These are phyloP conservation scores for Xylaria sp. DNA, from an alignment of 2,329 filamentous ascomycete species.

Conservation along the genomic window DNA sequence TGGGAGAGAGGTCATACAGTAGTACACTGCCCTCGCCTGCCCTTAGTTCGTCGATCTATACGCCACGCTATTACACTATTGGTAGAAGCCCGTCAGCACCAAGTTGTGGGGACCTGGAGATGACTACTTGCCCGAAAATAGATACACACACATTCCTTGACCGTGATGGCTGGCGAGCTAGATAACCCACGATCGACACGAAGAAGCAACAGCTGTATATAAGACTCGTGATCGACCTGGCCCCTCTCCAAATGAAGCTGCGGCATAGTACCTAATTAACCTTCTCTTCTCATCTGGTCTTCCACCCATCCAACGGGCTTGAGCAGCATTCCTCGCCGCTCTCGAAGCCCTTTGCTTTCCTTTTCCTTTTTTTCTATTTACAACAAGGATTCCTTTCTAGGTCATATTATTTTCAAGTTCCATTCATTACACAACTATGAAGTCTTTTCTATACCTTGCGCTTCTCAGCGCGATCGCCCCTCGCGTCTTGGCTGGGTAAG, in stretches of 20 bases:
- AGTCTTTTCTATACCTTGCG: slow-evolving; percentile 40
- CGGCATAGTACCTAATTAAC: slow-evolving; percentile 15
- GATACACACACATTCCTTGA: slow-evolving; percentile 15
- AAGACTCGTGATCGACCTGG: slow-evolving; percentile 30
- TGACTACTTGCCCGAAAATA: slow-evolving; percentile 37
- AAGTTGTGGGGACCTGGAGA: slow-evolving; percentile 31
- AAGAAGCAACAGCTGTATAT: slow-evolving; percentile 33
- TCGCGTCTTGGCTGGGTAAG: slow-evolving; percentile 30
- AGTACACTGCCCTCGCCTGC: slow-evolving; percentile 8
- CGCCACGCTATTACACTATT: slow-evolving; percentile 19
- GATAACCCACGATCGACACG: not conserved
- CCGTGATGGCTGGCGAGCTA: not conserved
- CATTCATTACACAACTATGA: slow-evolving; percentile 32
- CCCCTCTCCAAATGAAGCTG: not conserved
- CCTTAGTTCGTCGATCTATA: slow-evolving; percentile 19
- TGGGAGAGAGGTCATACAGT: not conserved
- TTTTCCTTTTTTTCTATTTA: not conserved
- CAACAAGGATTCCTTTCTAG: slow-evolving; percentile 4
- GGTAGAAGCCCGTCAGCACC: slow-evolving; percentile 34
- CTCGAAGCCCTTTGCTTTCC: slow-evolving; percentile 6
- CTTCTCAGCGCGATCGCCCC: slow-evolving; percentile 39
- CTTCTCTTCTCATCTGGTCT: slow-evolving; percentile 30
- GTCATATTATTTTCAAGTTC: slow-evolving; percentile 6
- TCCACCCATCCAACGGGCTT: slow-evolving; percentile 19
- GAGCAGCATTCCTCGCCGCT: slow-evolving; percentile 29